These are phyloP conservation scores for Corchorus capsularis DNA, from an alignment of 345 rosid genomes.

Conservation along the genomic window DNA sequence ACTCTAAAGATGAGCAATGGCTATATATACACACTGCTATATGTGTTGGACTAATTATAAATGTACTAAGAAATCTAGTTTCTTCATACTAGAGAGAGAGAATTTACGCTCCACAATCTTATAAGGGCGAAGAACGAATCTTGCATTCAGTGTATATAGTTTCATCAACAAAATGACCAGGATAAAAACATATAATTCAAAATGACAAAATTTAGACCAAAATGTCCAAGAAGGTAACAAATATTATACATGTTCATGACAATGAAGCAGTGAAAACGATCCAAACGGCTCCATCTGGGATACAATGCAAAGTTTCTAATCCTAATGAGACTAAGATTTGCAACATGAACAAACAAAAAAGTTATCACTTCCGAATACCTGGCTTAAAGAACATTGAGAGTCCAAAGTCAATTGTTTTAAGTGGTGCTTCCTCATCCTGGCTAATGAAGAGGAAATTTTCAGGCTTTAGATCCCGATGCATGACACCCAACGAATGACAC, in stretches of 20 bases:
- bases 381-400: conserved; percentile 92
- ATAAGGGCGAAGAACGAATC: not conserved
- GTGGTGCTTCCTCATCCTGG: conserved; percentile 70
- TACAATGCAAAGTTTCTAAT: not conserved
- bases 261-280: not conserved
- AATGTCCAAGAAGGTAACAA: not conserved
- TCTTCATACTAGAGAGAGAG: not conserved
- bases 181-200: not conserved
- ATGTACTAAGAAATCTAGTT: not conserved
- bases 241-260: not conserved
- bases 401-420: conserved; percentile 91
- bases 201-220: conserved; percentile 1
- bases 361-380: conserved; percentile 42
- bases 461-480: conserved; percentile 97
- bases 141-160: conserved; percentile 1
- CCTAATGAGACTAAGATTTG: not conserved
- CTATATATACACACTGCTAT: not conserved
- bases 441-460: conserved; percentile 85
- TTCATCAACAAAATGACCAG: not conserved
- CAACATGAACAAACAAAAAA: not conserved
- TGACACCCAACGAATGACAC: conserved; percentile 94
- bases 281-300: not conserved
- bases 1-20: conserved; percentile 7
- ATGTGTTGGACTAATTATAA: not conserved
- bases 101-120: not conserved